Evolutionary conservation across 495 filamentous ascomycete species (phyloP), one percentile per base, ranked within the genome.

Genomic region (Immersiella caudata): DNA sequence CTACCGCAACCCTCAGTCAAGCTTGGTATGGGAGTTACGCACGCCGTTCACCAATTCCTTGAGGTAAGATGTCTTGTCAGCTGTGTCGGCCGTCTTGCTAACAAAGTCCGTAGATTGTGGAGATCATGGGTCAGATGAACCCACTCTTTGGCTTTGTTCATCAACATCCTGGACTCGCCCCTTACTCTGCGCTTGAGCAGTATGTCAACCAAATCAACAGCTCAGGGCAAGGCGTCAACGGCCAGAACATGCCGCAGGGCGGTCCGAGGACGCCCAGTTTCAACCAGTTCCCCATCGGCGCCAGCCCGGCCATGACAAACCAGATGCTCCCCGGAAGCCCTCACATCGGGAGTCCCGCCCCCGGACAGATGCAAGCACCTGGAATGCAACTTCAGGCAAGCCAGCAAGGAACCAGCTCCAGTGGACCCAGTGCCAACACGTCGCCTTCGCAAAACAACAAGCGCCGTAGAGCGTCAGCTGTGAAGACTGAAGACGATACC

Each of bases 401-500:
- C 70, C 89, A 91, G 75, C 89, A 91, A 70, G 89, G 89, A 29
- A 86, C 85, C 36, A 85, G 82, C 66, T 90, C 85, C n/a, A 88
- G 89, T 67, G 90, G 85, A 0, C 87, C 88, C 2, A 94, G 91
- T 70, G 90, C 91, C 7, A 96, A 92, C 74, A 94, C 93, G 3
- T 96, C 93, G 62, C 93, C 93, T 11, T 91, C 89, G 63, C 87
- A 89, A 35, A 88, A 84, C 56, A 90, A 89, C 74, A 94, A 95
- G 79, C 87, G 92, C 66, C 84, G 93, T 64, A 82, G 92, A 50
- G 81, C 89, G 11, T 93, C 91, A 66, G 87, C 87, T 4, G 90
- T 94, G 59, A 95, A 96, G 80, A 80, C 83, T 40, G 93, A 94
- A 65, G 85, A 82, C 20, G 91, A 94, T 20, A 77, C 74, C 6